Evolutionary conservation across 179 eudicot species (phyloP).

Genomic region (Monotropa hypopitys): DNA sequence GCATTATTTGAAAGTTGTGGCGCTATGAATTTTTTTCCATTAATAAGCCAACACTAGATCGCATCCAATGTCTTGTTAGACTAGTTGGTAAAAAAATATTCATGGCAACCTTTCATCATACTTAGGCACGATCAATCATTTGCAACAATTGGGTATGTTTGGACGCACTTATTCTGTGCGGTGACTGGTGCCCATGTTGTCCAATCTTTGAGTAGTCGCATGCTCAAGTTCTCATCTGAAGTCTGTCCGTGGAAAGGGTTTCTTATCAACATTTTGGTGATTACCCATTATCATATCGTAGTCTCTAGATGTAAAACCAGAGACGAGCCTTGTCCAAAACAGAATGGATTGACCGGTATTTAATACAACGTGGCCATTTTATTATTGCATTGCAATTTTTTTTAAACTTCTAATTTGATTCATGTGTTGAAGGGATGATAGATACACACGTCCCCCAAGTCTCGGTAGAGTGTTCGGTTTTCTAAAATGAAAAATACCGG

Average conservation of each 20-base stretch:
- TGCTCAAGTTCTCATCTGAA: background rate
- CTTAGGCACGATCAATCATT: background rate
- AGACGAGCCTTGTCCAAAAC: background rate
- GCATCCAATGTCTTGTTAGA: background rate
- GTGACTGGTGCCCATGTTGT: background rate
- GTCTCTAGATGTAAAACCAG: background rate
- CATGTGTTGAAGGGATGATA: background rate
- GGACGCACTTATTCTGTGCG: background rate
- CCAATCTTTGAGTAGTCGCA: background rate
- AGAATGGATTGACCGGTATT: background rate
- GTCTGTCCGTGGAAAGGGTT: background rate
- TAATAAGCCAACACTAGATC: background rate
- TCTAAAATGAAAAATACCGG: background rate
- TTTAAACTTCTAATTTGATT: background rate
- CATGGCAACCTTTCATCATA: background rate
- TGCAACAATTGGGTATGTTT: background rate
- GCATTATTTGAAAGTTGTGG: background rate
- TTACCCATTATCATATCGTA: background rate
- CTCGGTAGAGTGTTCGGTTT: no score
- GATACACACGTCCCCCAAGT: background rate
- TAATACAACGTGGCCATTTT: background rate
- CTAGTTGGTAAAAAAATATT: background rate
- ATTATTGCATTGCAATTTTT: background rate
- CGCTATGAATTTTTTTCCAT: background rate
- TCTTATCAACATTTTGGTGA: background rate